These are phyloP conservation scores for Lithocarpus polystachyus DNA, from an alignment of 306 rosid genomes.

Conservation along the genomic window DNA sequence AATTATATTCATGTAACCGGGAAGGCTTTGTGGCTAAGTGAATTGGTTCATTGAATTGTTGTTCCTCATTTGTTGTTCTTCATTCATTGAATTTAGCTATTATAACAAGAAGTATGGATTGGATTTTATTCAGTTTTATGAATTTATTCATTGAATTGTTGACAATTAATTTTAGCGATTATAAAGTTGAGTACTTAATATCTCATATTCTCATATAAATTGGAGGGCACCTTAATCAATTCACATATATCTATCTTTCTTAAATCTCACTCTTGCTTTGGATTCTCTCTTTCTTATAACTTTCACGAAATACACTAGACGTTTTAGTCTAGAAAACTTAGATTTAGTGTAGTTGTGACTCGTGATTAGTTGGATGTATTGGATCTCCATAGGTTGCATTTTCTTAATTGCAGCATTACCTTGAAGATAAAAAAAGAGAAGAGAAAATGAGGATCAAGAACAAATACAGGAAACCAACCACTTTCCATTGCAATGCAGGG, in stretches of 20 bases:
- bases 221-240: neutral
- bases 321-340: neutral
- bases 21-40: neutral
- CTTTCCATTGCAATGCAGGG: constrained; percentile 76
- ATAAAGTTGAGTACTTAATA: neutral
- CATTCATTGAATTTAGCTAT: neutral
- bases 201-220: neutral
- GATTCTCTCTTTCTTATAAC: neutral
- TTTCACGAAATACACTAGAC: neutral
- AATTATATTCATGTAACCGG: neutral
- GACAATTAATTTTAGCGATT: neutral
- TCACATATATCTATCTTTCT: neutral
- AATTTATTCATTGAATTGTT: neutral
- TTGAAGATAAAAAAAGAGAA: constrained; percentile 57
- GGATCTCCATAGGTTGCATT: constrained; percentile 65
- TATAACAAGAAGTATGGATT: neutral
- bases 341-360: constrained; percentile 29
- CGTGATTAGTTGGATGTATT: constrained; percentile 34
- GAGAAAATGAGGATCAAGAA: constrained; percentile 84
- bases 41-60: neutral
- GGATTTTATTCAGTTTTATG: neutral
- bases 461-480: constrained; percentile 78
- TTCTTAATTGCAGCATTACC: constrained; percentile 64
- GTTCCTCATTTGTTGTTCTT: neutral
- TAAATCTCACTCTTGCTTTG: neutral